These are phyloP conservation scores for Lycium barbarum DNA, from an alignment of 257 asterid genomes.

Conservation along the genomic window DNA sequence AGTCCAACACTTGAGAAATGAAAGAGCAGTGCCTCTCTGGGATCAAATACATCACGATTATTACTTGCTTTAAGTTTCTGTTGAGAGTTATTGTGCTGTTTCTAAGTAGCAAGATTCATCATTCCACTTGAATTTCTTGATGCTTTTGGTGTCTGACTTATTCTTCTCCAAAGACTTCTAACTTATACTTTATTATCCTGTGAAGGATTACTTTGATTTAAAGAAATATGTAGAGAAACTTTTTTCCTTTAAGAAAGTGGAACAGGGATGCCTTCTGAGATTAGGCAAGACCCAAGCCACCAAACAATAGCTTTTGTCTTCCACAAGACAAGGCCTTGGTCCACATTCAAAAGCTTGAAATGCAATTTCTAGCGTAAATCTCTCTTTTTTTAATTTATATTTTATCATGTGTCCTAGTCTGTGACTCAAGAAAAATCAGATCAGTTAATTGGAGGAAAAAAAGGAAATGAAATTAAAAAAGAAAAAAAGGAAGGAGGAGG, in stretches of 20 bases:
- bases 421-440: background rate
- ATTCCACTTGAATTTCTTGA: slow-evolving; percentile 17
- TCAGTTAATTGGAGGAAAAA: background rate
- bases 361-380: background rate
- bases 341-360: slow-evolving; percentile 28
- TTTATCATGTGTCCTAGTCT: background rate
- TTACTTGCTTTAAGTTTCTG: background rate
- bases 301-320: slow-evolving; percentile 47
- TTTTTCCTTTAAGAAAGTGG: slow-evolving; percentile 22
- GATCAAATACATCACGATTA: slow-evolving; percentile 17
- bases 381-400: background rate
- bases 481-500: background rate
- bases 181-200: slow-evolving; percentile 3
- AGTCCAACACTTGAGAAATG: slow-evolving; percentile 28
- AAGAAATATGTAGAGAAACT: slow-evolving; percentile 38
- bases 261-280: slow-evolving; percentile 49
- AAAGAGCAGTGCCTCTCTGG: background rate
- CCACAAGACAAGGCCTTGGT: slow-evolving; percentile 42
- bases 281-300: slow-evolving; percentile 47
- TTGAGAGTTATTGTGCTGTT: slow-evolving; percentile 9
- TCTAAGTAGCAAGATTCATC: background rate
- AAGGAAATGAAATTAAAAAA: background rate
- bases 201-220: slow-evolving; percentile 34
- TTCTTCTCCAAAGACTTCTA: background rate
- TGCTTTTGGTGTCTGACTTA: background rate